Evolutionary conservation across 129 eudicot genomes (phyloP), one percentile per base, ranked within the genome.

Genomic region (Flaveria trinervia): DNA sequence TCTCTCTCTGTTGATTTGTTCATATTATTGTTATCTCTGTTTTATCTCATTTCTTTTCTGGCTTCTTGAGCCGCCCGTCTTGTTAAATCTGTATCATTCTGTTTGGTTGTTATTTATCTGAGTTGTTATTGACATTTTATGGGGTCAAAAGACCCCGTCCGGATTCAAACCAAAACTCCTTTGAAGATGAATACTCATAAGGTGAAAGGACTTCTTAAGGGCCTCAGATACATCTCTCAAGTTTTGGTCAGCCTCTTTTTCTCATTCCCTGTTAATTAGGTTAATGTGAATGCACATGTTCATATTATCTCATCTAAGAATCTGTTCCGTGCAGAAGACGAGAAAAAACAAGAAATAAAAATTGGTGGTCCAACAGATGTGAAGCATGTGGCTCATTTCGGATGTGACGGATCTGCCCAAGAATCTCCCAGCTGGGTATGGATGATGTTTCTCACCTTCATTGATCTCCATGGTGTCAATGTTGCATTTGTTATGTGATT

Each of bases 351-450:
- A 62, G 94, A 89, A 80, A 78, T 89, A 68, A 72, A 86, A 76
- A 89, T 89, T 50, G 94, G 94, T 59, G 74, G 54, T 26, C 94
- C 94, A 1, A 89, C 94, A 57, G 94, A 89, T 52, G 94, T 89
- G 46, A 89, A 84, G 44, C 94, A 89, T 77, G 88, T 86, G 61
- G 94, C 91, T 46, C 94, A 86, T 60, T 70, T 86, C 17, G 94
- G 94, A 82, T 79, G 74, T 80, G 94, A 89, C 74, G 94, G 89
- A 55, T 70, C 88, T 13, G 44, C 89, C 5, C 57, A 75, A 3
- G 83, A 71, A 56, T 59, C 82, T 25, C 94, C 91, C 5, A 84
- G 78, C 77, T 86, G 94, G 94, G 94, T 88, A 88, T 60, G 84
- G 57, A 16, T 51, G 57, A 16, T 51, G 57, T 15, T 25, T 13